phyloP scores from a whole-genome alignment of 2,329 filamentous ascomycete species.

The Cercospora sojina region DNA sequence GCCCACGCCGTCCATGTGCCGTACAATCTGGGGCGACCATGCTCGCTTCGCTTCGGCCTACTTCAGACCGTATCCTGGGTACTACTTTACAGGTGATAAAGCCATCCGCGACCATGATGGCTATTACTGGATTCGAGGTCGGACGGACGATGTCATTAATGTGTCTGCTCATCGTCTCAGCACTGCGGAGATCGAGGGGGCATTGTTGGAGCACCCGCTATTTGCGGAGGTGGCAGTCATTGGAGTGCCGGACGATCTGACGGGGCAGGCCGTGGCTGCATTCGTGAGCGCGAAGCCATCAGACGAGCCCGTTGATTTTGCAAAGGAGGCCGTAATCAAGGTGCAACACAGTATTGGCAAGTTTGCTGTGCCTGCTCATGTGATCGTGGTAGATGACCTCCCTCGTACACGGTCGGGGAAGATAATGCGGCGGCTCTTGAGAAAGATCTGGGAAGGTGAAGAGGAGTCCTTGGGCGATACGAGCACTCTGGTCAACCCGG shows the following conservation, averaged over 20 bases:
- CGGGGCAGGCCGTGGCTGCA: not conserved
- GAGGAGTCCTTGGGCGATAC: not conserved
- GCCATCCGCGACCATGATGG: constrained; percentile 65
- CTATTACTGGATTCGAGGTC: constrained; percentile 57
- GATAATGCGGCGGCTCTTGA: not conserved
- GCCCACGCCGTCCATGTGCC: constrained; percentile 95
- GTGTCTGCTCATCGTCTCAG: constrained; percentile 80
- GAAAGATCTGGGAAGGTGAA: not conserved
- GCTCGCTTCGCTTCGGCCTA: constrained; percentile 99
- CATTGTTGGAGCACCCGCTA: not conserved
- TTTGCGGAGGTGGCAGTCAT: not conserved
- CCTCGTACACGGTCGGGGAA: not conserved
- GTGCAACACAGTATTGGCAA: not conserved
- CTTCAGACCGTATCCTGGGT: constrained; percentile 92
- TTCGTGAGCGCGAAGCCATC: not conserved
- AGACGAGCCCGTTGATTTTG: too few species aligned
- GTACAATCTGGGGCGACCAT: constrained; percentile 94
- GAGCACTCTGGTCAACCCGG: not conserved
- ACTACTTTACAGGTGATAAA: constrained; percentile 92
- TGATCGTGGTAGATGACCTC: not conserved
- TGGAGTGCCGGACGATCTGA: not conserved
- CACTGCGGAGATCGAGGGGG: not conserved
- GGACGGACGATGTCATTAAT: constrained; percentile 84
- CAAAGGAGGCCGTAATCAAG: not conserved
- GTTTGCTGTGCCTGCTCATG: not conserved